These are phyloP conservation scores for Alternaria solani DNA, from an alignment of 2,329 filamentous ascomycete genomes.

Conservation along the genomic window DNA sequence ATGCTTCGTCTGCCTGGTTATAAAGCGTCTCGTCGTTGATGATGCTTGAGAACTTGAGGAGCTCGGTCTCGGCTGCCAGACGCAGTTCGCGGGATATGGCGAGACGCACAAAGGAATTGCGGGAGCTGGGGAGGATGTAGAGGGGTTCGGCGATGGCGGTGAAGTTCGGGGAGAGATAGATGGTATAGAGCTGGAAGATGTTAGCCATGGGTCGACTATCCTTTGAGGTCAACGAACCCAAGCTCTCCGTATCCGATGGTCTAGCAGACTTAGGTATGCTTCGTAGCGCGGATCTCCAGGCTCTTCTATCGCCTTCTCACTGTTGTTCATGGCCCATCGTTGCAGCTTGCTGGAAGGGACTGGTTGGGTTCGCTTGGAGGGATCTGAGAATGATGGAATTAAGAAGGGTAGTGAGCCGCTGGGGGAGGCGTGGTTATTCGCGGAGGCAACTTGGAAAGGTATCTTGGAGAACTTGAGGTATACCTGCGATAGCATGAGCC, in stretches of 20 bases:
- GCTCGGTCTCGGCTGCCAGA: constrained; percentile 75
- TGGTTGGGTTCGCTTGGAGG: constrained; percentile 49
- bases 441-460: constrained; percentile 71
- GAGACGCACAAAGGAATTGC: constrained; percentile 68
- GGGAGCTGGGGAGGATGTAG: constrained; percentile 72
- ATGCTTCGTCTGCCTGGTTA: constrained; percentile 67
- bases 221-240: constrained; percentile 66
- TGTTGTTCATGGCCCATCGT: constrained; percentile 68
- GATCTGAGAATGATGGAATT: constrained; percentile 59
- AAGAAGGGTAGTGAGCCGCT: constrained; percentile 89
- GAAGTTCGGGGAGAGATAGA: constrained; percentile 82
- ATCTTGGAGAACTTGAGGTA: constrained; percentile 81
- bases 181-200: constrained; percentile 68
- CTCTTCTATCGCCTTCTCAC: constrained; percentile 49
- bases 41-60: constrained; percentile 69
- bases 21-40: constrained; percentile 67
- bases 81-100: constrained; percentile 73
- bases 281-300: constrained; percentile 67
- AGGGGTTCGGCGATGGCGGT: constrained; percentile 70
- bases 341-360: constrained; percentile 72
- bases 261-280: constrained; percentile 80
- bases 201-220: neutral
- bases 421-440: constrained; percentile 93
- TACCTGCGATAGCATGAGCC: constrained; percentile 63
- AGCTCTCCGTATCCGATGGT: constrained; percentile 79